phyloP scores from a whole-genome alignment of 495 filamentous ascomycete genomes.

The Aspergillus sclerotiicarbonarius region DNA sequence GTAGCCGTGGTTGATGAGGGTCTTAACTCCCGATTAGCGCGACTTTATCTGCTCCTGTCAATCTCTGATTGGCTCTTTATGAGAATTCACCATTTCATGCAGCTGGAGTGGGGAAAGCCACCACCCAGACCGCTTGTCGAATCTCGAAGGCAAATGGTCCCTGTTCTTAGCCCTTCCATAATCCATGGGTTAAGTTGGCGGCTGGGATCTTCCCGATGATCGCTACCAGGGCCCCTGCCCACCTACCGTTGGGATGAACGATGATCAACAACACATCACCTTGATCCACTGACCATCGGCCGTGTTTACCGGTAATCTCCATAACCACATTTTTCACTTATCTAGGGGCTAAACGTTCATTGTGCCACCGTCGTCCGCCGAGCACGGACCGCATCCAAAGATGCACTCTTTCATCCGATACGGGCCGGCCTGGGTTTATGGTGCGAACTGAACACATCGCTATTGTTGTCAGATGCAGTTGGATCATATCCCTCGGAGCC shows the following conservation, averaged over 20 bases:
- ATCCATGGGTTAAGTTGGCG: slow-evolving; percentile 2
- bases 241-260: background rate
- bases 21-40: slow-evolving; percentile 13
- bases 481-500: background rate
- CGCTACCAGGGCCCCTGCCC: slow-evolving; percentile 10
- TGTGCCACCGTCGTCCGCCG: background rate
- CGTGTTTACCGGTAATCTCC: background rate
- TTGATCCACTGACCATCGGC: background rate
- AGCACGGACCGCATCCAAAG: background rate
- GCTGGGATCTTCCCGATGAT: slow-evolving; percentile 9
- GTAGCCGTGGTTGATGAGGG: background rate
- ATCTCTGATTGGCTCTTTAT: slow-evolving; percentile 7
- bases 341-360: background rate
- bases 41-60: slow-evolving; percentile 6
- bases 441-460: background rate
- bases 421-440: background rate
- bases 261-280: slow-evolving; percentile 13
- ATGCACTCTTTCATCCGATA: background rate
- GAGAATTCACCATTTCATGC: slow-evolving; percentile 2
- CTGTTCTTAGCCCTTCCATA: slow-evolving; percentile 4
- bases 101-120: slow-evolving; percentile 4
- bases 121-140: slow-evolving; percentile 16
- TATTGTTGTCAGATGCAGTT: background rate
- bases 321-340: background rate
- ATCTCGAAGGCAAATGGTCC: background rate